phyloP scores from a whole-genome alignment of 2,329 filamentous ascomycete genomes.

The Grosmannia huntii region DNA sequence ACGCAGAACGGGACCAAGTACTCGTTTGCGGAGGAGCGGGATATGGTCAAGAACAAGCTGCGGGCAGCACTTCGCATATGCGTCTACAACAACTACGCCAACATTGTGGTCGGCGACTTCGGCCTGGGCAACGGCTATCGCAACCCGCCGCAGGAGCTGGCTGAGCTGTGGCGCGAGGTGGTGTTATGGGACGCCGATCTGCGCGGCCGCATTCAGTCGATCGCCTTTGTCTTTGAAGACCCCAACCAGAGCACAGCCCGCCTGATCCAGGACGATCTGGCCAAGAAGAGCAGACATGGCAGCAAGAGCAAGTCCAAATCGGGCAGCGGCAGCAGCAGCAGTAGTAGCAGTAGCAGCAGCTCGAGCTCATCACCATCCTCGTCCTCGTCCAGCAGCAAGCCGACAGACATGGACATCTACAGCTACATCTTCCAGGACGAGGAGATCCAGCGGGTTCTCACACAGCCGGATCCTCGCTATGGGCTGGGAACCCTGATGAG shows the following conservation, averaged over 20 bases:
- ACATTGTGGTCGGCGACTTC: constrained; percentile 51
- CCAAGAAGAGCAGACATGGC: constrained; percentile 30
- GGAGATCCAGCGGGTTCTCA: constrained; percentile 37
- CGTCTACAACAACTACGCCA: constrained; percentile 41
- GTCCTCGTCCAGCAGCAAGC: constrained; percentile 9
- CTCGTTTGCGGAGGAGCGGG: constrained; percentile 57
- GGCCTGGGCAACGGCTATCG: constrained; percentile 50
- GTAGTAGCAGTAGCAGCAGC: constrained; percentile 8
- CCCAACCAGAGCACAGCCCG: constrained; percentile 37
- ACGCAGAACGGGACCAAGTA: constrained; percentile 54
- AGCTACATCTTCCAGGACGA: constrained; percentile 34
- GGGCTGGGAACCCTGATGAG: constrained; percentile 38
- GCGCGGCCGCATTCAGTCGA: constrained; percentile 45
- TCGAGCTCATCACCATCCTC: constrained; percentile 17
- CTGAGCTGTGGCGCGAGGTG: constrained; percentile 53
- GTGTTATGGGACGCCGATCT: constrained; percentile 51
- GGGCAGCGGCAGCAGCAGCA: constrained; percentile 8
- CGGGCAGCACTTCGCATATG: constrained; percentile 58
- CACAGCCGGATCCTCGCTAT: constrained; percentile 40
- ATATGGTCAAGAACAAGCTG: constrained; percentile 62
- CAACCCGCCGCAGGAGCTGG: constrained; percentile 53
- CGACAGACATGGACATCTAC: constrained; percentile 40
- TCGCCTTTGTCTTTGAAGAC: constrained; percentile 54
- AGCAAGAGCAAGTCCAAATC: constrained; percentile 19
- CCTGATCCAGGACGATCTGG: constrained; percentile 40